Evolutionary conservation across 441 rosid genomes (phyloP).

Genomic region (Eugenia klotzschiana): DNA sequence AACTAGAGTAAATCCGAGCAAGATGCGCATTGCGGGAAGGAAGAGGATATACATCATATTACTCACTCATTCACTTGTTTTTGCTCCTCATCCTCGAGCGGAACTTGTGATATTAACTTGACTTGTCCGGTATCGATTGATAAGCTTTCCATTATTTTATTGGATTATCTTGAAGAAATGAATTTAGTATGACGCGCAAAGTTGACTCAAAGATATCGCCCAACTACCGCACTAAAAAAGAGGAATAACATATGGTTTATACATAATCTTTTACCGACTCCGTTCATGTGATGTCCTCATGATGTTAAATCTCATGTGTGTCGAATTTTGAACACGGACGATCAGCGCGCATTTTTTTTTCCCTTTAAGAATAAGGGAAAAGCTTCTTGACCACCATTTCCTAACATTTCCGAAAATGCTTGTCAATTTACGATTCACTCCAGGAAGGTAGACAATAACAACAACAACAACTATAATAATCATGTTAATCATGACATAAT

Average conservation of each 20-base stretch:
- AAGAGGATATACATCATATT: background rate
- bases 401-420: background rate
- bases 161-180: rapidly evolving
- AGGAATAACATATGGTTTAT: too few species aligned
- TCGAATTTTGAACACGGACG: too few species aligned
- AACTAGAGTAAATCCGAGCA: background rate
- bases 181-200: background rate
- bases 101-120: background rate
- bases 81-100: background rate
- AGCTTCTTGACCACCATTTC: too few species aligned
- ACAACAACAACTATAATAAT: background rate
- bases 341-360: too few species aligned
- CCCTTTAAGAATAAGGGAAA: too few species aligned
- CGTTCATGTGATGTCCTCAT: too few species aligned
- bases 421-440: background rate
- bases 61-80: background rate
- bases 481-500: too few species aligned
- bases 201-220: too few species aligned
- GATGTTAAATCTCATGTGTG: too few species aligned
- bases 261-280: too few species aligned
- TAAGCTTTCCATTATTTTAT: background rate
- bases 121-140: background rate
- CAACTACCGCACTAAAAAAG: too few species aligned
- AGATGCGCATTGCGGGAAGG: background rate
- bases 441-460: background rate